phyloP scores from a whole-genome alignment of 2,329 filamentous ascomycete species.

The Pseudogymnoascus sp. region DNA sequence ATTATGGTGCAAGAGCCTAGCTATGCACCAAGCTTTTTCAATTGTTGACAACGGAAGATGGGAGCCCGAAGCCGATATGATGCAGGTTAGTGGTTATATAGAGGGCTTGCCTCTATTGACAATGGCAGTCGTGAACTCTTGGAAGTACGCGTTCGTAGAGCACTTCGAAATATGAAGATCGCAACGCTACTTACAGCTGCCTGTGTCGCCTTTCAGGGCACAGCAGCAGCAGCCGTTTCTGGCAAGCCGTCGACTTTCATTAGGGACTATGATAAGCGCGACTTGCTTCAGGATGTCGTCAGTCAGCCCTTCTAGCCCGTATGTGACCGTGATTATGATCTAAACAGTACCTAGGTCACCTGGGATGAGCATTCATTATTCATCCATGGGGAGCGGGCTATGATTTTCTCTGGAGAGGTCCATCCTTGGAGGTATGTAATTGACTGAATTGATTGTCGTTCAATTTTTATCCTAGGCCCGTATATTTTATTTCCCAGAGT shows the following conservation, averaged over 20 bases:
- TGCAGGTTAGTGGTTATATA: neutral
- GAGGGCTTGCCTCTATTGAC: neutral
- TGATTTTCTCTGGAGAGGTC: constrained; percentile 67
- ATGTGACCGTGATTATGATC: neutral
- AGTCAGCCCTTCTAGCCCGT: constrained; percentile 16
- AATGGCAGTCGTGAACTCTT: neutral
- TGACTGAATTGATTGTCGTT: constrained; percentile 23
- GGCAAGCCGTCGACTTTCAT: constrained; percentile 18
- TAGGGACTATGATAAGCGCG: constrained; percentile 39
- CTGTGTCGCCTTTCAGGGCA: neutral
- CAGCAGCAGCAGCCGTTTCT: constrained; percentile 1
- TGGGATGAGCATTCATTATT: constrained; percentile 68
- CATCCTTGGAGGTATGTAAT: constrained; percentile 45
- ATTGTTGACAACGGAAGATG: constrained; percentile 6
- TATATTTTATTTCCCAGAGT: neutral
- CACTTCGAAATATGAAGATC: constrained; percentile 3
- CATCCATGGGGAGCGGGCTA: constrained; percentile 59
- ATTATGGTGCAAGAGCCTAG: neutral
- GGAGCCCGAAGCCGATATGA: neutral
- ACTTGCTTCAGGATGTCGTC: constrained; percentile 44
- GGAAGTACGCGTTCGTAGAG: neutral
- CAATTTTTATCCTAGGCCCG: neutral
- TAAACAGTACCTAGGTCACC: constrained; percentile 37
- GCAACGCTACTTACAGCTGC: constrained; percentile 1
- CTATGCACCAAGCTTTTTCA: neutral